Conservation (phyloP, 1,284 basidiomycete genomes). For the Apiotrichum siamense region DNA sequence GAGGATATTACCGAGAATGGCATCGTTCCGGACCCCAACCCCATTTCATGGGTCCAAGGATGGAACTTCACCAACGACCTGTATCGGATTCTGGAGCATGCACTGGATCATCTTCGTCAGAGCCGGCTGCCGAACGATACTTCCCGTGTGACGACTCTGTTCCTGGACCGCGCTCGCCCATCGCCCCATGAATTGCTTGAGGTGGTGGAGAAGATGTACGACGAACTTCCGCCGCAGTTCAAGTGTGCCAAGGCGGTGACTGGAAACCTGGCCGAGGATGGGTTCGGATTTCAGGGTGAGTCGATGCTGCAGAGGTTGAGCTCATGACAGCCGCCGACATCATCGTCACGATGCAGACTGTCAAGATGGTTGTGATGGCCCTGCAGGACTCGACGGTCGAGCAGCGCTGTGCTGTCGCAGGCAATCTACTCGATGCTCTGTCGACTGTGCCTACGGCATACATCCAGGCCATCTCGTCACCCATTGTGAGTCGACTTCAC, state of each 20-base stretch:
- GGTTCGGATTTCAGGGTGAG: constrained; percentile 40
- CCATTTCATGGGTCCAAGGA: constrained; percentile 32
- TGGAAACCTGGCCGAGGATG: constrained; percentile 33
- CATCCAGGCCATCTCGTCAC: constrained; percentile 37
- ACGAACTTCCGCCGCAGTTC: constrained; percentile 32
- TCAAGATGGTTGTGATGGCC: constrained; percentile 43
- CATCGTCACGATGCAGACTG: constrained; percentile 40
- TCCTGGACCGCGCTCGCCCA: constrained; percentile 18
- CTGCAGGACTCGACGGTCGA: constrained; percentile 35
- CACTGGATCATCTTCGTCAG: constrained; percentile 28
- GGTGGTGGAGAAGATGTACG: constrained; percentile 31
- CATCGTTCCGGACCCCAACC: constrained; percentile 9
- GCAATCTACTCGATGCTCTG: constrained; percentile 41
- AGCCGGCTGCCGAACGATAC: constrained; percentile 2
- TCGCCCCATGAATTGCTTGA: constrained; percentile 26
- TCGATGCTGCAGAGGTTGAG: neutral
- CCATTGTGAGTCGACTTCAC: constrained; percentile 28
- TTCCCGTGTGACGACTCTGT: constrained; percentile 24
- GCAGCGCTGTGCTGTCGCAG: constrained; percentile 40
- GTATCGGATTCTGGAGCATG: constrained; percentile 44
- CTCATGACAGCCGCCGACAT: constrained; percentile 36
- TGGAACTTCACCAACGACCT: constrained; percentile 45
- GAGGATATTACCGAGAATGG: constrained; percentile 33
- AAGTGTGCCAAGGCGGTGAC: constrained; percentile 34
- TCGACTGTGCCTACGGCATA: constrained; percentile 39